phyloP scores from a whole-genome alignment of 306 rosid species.

The Betula pendula region DNA sequence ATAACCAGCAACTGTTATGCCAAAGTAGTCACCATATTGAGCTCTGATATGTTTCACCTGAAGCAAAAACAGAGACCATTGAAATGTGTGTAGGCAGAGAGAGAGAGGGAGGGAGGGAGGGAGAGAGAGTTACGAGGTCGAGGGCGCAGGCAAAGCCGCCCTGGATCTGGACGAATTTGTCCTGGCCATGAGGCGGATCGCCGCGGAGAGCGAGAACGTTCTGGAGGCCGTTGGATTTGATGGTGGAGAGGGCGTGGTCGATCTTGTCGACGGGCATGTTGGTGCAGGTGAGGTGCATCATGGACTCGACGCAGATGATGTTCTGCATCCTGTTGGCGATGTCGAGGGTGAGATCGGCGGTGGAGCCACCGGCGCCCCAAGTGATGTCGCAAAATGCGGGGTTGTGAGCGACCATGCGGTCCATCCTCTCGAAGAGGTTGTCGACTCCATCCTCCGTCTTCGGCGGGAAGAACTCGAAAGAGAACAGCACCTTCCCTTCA shows the following conservation, averaged over 20 bases:
- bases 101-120: background rate
- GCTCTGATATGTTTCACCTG: constrained; percentile 84
- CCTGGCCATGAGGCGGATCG: constrained; percentile 98
- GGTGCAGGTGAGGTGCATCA: constrained; percentile 99
- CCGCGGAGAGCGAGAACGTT: constrained; percentile 97
- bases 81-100: background rate
- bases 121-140: constrained; percentile 55
- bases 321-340: constrained; percentile 95
- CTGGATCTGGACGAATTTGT: constrained; percentile 79
- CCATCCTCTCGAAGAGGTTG: constrained; percentile 90
- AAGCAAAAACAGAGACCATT: constrained; percentile 4
- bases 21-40: constrained; percentile 85
- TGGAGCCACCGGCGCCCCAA: constrained; percentile 98
- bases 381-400: constrained; percentile 94
- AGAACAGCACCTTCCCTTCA: constrained; percentile 72
- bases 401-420: constrained; percentile 90
- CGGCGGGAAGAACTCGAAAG: constrained; percentile 92
- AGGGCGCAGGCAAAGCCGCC: constrained; percentile 97
- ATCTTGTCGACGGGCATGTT: constrained; percentile 95
- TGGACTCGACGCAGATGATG: constrained; percentile 79
- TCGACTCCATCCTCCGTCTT: constrained; percentile 96
- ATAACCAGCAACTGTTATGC: constrained; percentile 95
- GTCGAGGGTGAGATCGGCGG: constrained; percentile 87
- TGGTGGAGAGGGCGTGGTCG: constrained; percentile 82
- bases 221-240: constrained; percentile 86